Base-by-base conservation (phyloP, 352 stramenopile species). In the Phytophthora aleatoria region DNA sequence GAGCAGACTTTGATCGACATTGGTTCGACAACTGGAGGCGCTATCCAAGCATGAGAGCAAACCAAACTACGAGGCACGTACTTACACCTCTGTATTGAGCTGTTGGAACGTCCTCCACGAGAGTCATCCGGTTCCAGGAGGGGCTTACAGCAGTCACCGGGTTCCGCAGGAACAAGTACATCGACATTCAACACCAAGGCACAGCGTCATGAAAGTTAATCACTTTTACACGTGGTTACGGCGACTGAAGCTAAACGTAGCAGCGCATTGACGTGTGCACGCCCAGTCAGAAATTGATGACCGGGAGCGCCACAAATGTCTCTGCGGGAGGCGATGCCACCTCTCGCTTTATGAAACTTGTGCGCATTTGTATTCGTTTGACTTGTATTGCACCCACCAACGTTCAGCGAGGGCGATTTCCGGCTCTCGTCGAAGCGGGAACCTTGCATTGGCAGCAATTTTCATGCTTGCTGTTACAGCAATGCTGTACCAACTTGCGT, bases 221-320 rank as follows among this genome's bases (percentile, higher is more conserved):
- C 28, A 42, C 9, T 49, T 52, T 64, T 52, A 30, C 61, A 68
- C 61, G 61, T 68, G 61, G 61, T 68, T 68, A 67, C 42, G 1
- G 50, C 35, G 43, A 56, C 36, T 61, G 60, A 57, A 67, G 36
- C 60, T 67, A 63, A 68, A 61, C 50, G 55, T 38, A 62, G 13
- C 42, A 53, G 43, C 43, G 12, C 55, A 55, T 43, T 27, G 52
- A 58, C 27, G 33, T 58, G 51, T 50, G 35, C 50, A 12, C 12
- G 33, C 33, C 35, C 39, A 9, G 51, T 20, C 51, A 57, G 60
- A 62, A 67, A 55, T 54, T 36, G 20, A 53, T 48, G 24, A 42
- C n/a, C 44, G 24, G 38, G 16, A 20, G 42, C 35, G 50, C 27
- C 50, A 31, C 50, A 35, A 61, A 45, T 62, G 58, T 61, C 58